phyloP scores from a whole-genome alignment of 1,284 basidiomycete species.

The Pseudozyma sp. region DNA sequence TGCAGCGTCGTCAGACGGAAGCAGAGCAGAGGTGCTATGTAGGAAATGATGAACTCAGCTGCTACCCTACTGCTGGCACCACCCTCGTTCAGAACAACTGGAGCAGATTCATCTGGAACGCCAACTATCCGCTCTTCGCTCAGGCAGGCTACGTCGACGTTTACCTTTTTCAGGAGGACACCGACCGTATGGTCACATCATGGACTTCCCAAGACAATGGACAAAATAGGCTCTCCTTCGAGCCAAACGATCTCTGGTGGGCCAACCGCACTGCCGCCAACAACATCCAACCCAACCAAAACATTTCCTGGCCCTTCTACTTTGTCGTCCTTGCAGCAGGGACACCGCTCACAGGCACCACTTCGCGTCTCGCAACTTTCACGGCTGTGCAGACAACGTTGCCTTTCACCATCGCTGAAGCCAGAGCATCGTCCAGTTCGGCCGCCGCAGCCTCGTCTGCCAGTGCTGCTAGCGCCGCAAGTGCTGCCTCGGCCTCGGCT shows the following conservation, averaged over 20 bases:
- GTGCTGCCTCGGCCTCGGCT: slow-evolving; percentile 32
- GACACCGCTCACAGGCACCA: slow-evolving; percentile 38
- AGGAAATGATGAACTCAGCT: slow-evolving; percentile 59
- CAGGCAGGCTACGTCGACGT: slow-evolving; percentile 58
- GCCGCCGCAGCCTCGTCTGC: slow-evolving; percentile 36
- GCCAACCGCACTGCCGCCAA: slow-evolving; percentile 41
- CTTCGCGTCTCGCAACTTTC: slow-evolving; percentile 52
- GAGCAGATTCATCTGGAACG: slow-evolving; percentile 63
- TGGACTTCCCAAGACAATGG: slow-evolving; percentile 58
- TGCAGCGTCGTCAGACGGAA: slow-evolving; percentile 50
- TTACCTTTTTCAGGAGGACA: slow-evolving; percentile 62
- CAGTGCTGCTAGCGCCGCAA: slow-evolving; percentile 21
- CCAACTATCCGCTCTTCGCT: slow-evolving; percentile 58
- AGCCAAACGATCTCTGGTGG: slow-evolving; percentile 60
- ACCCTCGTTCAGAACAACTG: slow-evolving; percentile 49
- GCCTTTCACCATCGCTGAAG: slow-evolving; percentile 45
- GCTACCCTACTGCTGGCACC: slow-evolving; percentile 55
- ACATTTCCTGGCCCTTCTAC: slow-evolving; percentile 65
- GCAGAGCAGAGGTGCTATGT: slow-evolving; percentile 55
- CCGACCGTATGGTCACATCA: slow-evolving; percentile 47
- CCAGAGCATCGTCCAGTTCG: slow-evolving; percentile 27
- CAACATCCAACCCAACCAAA: slow-evolving; percentile 52
- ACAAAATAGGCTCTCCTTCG: slow-evolving; percentile 53
- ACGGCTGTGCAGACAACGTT: slow-evolving; percentile 58
- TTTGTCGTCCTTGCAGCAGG: slow-evolving; percentile 58